These are phyloP conservation scores for Calocybe indica DNA, from an alignment of 768 basidiomycete species.

Conservation along the genomic window DNA sequence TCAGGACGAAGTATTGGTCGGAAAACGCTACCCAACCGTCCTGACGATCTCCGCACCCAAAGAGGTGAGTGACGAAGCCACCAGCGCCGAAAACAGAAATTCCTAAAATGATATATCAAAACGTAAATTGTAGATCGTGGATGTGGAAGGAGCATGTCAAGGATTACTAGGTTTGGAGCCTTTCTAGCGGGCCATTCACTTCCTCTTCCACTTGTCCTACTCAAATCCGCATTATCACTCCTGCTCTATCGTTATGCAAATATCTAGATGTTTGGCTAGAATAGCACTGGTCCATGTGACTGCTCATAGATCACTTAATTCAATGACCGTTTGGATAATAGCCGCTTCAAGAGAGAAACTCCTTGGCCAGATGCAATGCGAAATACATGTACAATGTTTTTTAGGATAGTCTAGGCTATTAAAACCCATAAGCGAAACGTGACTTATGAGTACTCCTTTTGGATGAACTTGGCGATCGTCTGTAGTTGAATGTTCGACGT, in stretches of 20 bases:
- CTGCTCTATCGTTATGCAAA: too few species aligned
- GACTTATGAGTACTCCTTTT: slow-evolving; percentile 70
- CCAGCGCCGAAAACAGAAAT: background rate
- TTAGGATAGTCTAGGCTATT: too few species aligned
- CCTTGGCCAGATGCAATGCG: too few species aligned
- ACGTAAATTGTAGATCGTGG: slow-evolving; percentile 37
- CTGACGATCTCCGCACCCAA: slow-evolving; percentile 75
- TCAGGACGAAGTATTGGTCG: slow-evolving; percentile 71
- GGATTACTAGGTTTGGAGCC: slow-evolving; percentile 48
- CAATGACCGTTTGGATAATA: too few species aligned
- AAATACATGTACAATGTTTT: too few species aligned
- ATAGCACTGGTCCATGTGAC: too few species aligned
- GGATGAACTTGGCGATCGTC: slow-evolving; percentile 90
- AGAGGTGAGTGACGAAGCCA: slow-evolving; percentile 43
- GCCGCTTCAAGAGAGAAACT: too few species aligned
- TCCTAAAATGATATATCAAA: background rate
- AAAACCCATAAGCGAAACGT: too few species aligned
- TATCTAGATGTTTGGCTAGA: too few species aligned
- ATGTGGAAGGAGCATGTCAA: slow-evolving; percentile 63
- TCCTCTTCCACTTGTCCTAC: too few species aligned
- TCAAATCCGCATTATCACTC: too few species aligned
- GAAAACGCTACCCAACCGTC: slow-evolving; percentile 53
- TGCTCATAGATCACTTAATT: too few species aligned
- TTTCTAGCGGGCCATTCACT: slow-evolving; percentile 7
- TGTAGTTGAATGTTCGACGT: slow-evolving; percentile 98